Conservation (phyloP, 2,329 filamentous ascomycete species). For the Shiraia bambusicola region DNA sequence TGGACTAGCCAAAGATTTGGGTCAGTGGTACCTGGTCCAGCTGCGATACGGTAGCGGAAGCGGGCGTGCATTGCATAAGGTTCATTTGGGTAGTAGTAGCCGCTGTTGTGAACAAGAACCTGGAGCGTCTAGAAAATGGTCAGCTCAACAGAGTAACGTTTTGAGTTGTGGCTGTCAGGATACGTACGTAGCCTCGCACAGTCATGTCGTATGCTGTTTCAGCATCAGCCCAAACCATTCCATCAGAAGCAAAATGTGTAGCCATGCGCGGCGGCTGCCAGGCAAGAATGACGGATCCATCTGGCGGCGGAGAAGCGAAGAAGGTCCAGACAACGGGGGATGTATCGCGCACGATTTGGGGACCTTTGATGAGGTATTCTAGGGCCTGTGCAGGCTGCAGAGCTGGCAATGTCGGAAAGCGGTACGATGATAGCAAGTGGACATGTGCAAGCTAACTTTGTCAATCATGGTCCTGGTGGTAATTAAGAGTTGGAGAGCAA, state of each 20-base stretch:
- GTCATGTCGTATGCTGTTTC: slow-evolving; percentile 79
- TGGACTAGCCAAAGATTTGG: slow-evolving; percentile 88
- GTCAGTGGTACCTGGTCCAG: slow-evolving; percentile 71
- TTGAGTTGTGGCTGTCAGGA: slow-evolving; percentile 1
- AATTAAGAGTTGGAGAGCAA: slow-evolving; percentile 9
- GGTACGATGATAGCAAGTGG: slow-evolving; percentile 81
- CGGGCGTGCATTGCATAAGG: slow-evolving; percentile 74
- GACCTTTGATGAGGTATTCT: slow-evolving; percentile 79
- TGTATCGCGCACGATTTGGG: slow-evolving; percentile 79
- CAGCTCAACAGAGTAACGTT: slow-evolving; percentile 10
- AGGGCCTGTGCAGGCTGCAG: slow-evolving; percentile 76
- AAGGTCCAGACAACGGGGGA: slow-evolving; percentile 94
- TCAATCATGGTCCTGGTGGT: slow-evolving; percentile 14
- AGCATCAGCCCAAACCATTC: slow-evolving; percentile 83
- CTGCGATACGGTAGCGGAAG: slow-evolving; percentile 80
- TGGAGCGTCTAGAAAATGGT: slow-evolving; percentile 72
- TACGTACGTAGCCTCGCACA: slow-evolving; percentile 63
- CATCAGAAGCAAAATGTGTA: slow-evolving; percentile 82
- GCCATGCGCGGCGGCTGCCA: slow-evolving; percentile 78
- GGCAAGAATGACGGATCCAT: slow-evolving; percentile 79
- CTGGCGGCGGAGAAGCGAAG: slow-evolving; percentile 71
- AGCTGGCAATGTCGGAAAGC: slow-evolving; percentile 72
- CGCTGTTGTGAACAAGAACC: slow-evolving; percentile 78
- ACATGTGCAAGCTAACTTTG: slow-evolving; percentile 73
- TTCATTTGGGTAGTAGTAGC: slow-evolving; percentile 74